phyloP scores from a whole-genome alignment of 2,329 filamentous ascomycete genomes.

The Dissoconium aciculare region DNA sequence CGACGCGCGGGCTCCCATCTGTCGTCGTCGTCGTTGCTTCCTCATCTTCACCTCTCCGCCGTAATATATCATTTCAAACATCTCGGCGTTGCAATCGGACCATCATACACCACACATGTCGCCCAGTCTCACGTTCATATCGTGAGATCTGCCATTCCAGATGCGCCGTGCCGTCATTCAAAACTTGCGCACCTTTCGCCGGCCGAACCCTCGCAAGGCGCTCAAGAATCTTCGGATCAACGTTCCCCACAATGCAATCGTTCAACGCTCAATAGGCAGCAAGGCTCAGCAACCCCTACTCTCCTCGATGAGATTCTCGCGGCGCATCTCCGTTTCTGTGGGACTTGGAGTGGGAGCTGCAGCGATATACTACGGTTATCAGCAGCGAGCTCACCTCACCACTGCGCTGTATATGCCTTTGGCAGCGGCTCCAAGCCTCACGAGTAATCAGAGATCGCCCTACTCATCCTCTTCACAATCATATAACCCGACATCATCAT shows the following conservation, averaged over 20 bases:
- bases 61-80: no score
- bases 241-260: conserved; percentile 29
- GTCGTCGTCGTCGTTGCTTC: no score
- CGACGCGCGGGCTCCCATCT: no score
- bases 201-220: conserved; percentile 47
- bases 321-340: conserved; percentile 51
- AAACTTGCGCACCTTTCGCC: conserved; percentile 53
- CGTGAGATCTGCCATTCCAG: no score
- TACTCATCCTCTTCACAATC: conserved; percentile 18
- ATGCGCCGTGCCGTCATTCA: conserved; percentile 63
- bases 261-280: conserved; percentile 31
- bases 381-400: conserved; percentile 9
- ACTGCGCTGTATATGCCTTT: conserved; percentile 1
- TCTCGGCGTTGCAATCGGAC: no score
- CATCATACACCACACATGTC: no score
- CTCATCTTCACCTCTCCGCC: no score
- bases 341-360: conserved; percentile 55
- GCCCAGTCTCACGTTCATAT: no score
- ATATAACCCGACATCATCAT: conserved; percentile 12
- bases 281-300: conserved; percentile 34
- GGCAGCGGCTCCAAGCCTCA: conserved; percentile 8
- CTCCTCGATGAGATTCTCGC: conserved; percentile 58
- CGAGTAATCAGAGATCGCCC: conserved; percentile 20
- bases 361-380: conserved; percentile 61
- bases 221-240: conserved; percentile 33